These are phyloP conservation scores for Gaeumannomyces tritici DNA, from an alignment of 2,329 filamentous ascomycete species.

Conservation along the genomic window DNA sequence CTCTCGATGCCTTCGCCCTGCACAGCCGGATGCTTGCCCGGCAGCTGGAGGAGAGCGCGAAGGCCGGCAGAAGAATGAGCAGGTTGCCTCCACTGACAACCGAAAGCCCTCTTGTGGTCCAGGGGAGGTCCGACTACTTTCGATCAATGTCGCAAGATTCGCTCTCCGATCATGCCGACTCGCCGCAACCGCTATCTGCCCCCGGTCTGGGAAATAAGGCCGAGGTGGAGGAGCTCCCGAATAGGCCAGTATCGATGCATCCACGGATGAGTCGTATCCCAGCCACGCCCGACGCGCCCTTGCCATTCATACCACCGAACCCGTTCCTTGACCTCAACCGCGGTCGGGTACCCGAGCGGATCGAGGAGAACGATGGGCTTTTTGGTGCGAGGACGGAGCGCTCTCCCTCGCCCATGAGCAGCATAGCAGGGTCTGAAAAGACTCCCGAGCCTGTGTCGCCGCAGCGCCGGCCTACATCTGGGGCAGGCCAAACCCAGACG, in stretches of 20 bases:
- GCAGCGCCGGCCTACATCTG: neutral
- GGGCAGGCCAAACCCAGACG: neutral
- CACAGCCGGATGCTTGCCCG: slow-evolving; percentile 82
- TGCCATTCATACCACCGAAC: slow-evolving; percentile 32
- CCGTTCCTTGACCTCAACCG: slow-evolving; percentile 28
- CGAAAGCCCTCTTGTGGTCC: slow-evolving; percentile 66
- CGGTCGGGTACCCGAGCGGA: slow-evolving; percentile 27
- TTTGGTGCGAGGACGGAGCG: slow-evolving; percentile 49
- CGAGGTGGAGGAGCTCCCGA: slow-evolving; percentile 46
- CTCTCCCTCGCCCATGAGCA: slow-evolving; percentile 45
- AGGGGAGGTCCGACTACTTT: slow-evolving; percentile 72
- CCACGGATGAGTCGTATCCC: slow-evolving; percentile 60
- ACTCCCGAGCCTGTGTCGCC: slow-evolving; percentile 6
- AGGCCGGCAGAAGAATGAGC: slow-evolving; percentile 70
- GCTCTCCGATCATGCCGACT: slow-evolving; percentile 35
- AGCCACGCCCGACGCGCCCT: slow-evolving; percentile 34
- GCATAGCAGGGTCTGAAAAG: slow-evolving; percentile 6
- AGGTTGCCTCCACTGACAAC: slow-evolving; percentile 75
- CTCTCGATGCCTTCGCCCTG: slow-evolving; percentile 87
- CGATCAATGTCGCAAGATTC: slow-evolving; percentile 62
- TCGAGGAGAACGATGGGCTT: slow-evolving; percentile 27
- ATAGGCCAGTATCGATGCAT: slow-evolving; percentile 64
- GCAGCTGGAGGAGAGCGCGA: slow-evolving; percentile 72
- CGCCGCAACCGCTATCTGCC: slow-evolving; percentile 19
- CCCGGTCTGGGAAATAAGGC: slow-evolving; percentile 37